Evolutionary conservation across 2,329 filamentous ascomycete species (phyloP).

Genomic region (Fusarium sp.): DNA sequence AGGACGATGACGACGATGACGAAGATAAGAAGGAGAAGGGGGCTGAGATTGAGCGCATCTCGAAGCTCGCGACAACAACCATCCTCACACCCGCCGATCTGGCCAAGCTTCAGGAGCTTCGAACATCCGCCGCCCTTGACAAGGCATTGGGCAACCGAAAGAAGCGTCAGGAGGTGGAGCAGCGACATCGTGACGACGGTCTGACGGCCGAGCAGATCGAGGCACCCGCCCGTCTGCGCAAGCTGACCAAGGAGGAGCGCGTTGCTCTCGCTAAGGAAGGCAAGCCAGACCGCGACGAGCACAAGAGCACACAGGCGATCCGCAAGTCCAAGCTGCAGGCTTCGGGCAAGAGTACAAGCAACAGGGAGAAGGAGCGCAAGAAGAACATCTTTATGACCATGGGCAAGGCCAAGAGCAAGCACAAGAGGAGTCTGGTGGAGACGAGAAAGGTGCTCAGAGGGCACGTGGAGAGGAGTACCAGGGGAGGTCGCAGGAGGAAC

Average conservation of each 20-base stretch:
- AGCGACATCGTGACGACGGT: conserved; percentile 84
- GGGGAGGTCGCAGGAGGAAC: conserved; percentile 85
- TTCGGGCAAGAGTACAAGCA: conserved; percentile 95
- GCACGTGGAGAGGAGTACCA: conserved; percentile 86
- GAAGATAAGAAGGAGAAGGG: conserved; percentile 58
- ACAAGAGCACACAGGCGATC: conserved; percentile 87
- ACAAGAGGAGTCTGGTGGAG: conserved; percentile 92
- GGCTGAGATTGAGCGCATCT: conserved; percentile 64
- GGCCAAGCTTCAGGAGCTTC: conserved; percentile 92
- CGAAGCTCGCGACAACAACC: conserved; percentile 88
- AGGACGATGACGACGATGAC: conserved; percentile 52
- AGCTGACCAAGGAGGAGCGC: conserved; percentile 90
- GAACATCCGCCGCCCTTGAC: conserved; percentile 77
- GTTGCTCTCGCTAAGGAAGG: conserved; percentile 85
- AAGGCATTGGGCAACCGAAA: conserved; percentile 64
- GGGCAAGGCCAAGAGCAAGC: conserved; percentile 94
- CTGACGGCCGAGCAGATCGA: conserved; percentile 94
- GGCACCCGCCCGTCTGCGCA: conserved; percentile 83
- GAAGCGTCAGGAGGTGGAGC: conserved; percentile 59
- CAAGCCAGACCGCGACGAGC: conserved; percentile 80
- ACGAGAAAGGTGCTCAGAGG: conserved; percentile 83
- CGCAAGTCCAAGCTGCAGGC: conserved; percentile 88
- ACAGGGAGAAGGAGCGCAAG: conserved; percentile 94
- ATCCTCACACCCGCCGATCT: conserved; percentile 96
- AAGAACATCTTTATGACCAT: conserved; percentile 99